Base-by-base conservation (phyloP, 1,284 basidiomycete genomes). In the Apiotrichum laibachii region DNA sequence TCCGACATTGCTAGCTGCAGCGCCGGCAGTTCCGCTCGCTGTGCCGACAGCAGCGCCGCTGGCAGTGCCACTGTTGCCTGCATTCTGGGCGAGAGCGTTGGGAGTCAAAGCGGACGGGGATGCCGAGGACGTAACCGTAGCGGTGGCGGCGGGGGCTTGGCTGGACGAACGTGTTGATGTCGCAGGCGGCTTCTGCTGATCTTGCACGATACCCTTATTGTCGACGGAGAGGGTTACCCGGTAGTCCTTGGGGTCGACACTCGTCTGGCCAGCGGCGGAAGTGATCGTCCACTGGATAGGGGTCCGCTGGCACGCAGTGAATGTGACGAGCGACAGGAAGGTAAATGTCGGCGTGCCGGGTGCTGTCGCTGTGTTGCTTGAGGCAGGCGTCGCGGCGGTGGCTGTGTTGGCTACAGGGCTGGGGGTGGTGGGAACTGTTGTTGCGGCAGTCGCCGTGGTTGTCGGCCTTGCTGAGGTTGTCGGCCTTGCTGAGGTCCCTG, bases 171-270 rank as follows among this genome's bases (percentile, higher is more conserved):
- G 6, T 7, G 31, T 33, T 12, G 52, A 21, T 26, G 40, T 45
- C 13, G 42, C 37, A 16, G 26, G 37, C 37, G 37, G 26, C 42
- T 5, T 40, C 43, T 9, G 50, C 48, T 33, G 19, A n/a, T 37
- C 31, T 45, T 60, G 60, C 43, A 47, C 59, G 13, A 72, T 56
- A 5, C 65, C 68, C 21, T 50, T 57, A 53, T 73, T 69, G 51
- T 63, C 54, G 9, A 59, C 69, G 34, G 64, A 66, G 16, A 75
- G 40, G 40, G 66, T 63, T 53, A 75, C 61, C 21, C 63, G 63
- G 46, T 60, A 63, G 40, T 56, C 53, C 7, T 6, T n/a, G 6
- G 18, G 12, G 34, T 46, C 40, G 10, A 33, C 39, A 26, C 19
- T 40, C 1, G 6, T 8, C 26, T 31, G 26, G 26, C 40, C 40